Evolutionary conservation across 805 yeast species (phyloP).

Genomic region (Candida caryicola): DNA sequence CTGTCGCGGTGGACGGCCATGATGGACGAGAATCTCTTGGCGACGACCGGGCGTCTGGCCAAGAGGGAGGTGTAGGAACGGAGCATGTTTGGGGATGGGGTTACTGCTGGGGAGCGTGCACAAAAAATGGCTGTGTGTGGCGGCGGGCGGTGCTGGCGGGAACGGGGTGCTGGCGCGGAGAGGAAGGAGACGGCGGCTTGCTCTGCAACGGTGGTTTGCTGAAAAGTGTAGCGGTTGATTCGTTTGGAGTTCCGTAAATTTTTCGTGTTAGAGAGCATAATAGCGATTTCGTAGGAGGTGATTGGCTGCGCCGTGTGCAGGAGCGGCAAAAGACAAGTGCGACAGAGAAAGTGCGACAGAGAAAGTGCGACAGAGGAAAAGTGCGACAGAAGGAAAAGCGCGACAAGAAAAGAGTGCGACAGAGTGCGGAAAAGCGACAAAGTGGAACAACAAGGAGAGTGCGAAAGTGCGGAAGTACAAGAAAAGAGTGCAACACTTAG

Average conservation of each 20-base stretch:
- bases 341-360: too few species aligned
- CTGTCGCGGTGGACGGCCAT: constrained; percentile 72
- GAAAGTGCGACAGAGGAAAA: too few species aligned
- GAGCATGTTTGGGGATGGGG: constrained; percentile 15
- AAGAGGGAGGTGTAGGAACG: constrained; percentile 14
- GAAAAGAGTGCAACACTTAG: too few species aligned
- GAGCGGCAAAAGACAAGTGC: neutral
- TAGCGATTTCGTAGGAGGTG: neutral
- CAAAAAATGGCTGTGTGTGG: neutral
- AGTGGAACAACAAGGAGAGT: too few species aligned
- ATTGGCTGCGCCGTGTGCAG: neutral
- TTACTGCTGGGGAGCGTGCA: neutral
- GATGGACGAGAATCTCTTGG: constrained; percentile 36
- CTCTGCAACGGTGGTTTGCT: neutral
- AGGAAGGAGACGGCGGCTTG: neutral
- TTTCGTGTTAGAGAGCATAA: neutral
- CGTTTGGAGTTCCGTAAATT: neutral
- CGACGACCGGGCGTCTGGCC: constrained; percentile 12
- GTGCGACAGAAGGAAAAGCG: too few species aligned
- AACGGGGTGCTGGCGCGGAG: too few species aligned
- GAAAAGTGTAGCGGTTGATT: neutral
- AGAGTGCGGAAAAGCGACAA: too few species aligned
- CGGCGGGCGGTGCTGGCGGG: too few species aligned
- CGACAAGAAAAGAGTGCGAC: too few species aligned
- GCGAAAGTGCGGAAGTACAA: too few species aligned